Conservation (phyloP, 192 early-diverging fungal species). For the Coemansia sp. region DNA sequence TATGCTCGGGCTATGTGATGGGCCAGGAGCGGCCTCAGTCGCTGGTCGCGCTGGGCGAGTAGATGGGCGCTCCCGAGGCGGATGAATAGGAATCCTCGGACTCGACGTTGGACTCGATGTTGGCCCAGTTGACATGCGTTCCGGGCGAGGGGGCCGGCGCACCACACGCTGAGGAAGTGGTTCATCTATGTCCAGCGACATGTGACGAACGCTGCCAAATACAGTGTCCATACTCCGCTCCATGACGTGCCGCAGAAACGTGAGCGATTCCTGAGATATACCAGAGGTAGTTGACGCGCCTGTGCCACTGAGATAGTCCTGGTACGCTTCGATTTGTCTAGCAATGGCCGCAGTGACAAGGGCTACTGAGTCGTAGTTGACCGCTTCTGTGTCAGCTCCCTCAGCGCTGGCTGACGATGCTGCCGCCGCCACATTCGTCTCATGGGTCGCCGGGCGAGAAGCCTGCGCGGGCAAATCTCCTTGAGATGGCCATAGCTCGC, state of each 20-base stretch:
- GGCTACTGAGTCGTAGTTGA: neutral
- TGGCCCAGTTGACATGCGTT: neutral
- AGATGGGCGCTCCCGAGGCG: constrained; percentile 1
- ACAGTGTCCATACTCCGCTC: too few species aligned
- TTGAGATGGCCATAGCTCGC: neutral
- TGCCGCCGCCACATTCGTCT: neutral
- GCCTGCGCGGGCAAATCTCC: neutral
- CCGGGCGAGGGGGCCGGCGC: neutral
- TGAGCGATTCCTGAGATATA: too few species aligned
- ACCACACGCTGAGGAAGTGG: neutral
- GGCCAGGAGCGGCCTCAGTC: neutral
- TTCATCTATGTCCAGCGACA: neutral
- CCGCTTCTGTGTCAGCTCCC: neutral
- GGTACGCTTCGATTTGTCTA: neutral
- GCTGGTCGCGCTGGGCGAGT: neutral
- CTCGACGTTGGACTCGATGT: neutral
- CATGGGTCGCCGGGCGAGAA: neutral
- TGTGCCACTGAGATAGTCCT: neutral
- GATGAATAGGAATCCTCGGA: constrained; percentile 1
- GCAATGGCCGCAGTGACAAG: neutral
- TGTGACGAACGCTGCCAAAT: neutral
- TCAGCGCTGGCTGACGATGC: neutral
- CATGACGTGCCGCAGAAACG: neutral
- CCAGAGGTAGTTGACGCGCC: neutral
- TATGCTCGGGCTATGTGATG: neutral